Percentiles rank a stretch among this genome's conserved stretches.
These are phyloP conservation scores for Lagenaria siceraria DNA, from an alignment of 306 rosid genomes.

Conservation along the genomic window DNA sequence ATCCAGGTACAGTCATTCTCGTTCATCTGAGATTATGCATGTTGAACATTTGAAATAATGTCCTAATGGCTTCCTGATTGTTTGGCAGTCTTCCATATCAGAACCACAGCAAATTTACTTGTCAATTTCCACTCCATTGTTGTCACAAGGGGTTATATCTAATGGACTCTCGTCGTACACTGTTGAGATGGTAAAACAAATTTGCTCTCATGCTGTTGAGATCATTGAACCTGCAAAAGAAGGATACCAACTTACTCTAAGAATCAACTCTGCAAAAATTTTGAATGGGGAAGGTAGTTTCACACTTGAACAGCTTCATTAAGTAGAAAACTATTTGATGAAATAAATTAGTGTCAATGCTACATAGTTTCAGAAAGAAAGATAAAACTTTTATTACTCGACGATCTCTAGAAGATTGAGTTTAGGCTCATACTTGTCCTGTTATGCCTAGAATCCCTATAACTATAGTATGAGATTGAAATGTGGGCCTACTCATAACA, in stretches of 20 bases:
- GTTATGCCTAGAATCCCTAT: not conserved
- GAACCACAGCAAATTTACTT: conserved; percentile 36
- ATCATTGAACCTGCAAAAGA: conserved; percentile 50
- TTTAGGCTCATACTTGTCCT: not conserved
- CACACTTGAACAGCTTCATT: not conserved
- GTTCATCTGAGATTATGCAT: not conserved
- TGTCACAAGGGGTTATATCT: conserved; percentile 39
- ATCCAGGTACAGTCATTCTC: conserved; percentile 37
- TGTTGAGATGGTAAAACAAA: conserved; percentile 43
- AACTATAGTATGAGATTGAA: not conserved
- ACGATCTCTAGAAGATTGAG: not conserved
- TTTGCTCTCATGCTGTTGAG: conserved; percentile 36
- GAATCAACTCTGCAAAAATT: conserved; percentile 44
- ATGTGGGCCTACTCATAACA: not conserved
- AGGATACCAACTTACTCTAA: conserved; percentile 66
- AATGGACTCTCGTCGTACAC: conserved; percentile 32
- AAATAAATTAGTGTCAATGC: not conserved
- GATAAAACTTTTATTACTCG: not conserved
- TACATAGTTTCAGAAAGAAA: not conserved
- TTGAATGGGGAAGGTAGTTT: conserved; percentile 41
- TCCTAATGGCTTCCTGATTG: conserved; percentile 11
- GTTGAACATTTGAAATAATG: not conserved
- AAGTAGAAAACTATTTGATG: not conserved
- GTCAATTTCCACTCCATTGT: conserved; percentile 62
- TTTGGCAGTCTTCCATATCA: conserved; percentile 45